Conservation (phyloP, 495 filamentous ascomycete species). For the Neurospora sp. region DNA sequence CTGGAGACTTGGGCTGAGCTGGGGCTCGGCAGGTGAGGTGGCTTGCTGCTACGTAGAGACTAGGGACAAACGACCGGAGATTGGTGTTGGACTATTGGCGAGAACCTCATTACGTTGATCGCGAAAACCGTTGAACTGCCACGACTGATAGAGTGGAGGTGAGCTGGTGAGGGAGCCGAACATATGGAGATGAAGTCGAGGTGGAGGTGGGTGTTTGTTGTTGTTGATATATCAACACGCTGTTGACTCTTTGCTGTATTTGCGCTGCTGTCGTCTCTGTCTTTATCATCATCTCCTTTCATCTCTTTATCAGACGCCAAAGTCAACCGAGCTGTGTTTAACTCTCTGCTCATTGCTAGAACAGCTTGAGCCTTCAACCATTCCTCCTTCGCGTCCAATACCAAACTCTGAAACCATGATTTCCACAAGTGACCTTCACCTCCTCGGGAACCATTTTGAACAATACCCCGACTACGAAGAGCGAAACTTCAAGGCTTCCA, state of each 20-base stretch:
- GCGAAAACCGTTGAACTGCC: not conserved
- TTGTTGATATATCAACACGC: not conserved
- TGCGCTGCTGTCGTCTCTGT: not conserved
- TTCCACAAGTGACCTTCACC: not conserved
- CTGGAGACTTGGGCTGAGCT: not conserved
- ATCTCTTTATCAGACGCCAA: too few species aligned
- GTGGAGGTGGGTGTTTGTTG: not conserved
- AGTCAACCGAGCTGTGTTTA: too few species aligned
- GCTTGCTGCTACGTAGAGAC: not conserved
- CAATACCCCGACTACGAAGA: not conserved
- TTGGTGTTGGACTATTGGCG: not conserved
- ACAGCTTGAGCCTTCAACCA: not conserved
- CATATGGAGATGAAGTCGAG: not conserved
- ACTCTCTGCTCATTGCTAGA: too few species aligned
- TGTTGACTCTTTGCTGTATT: not conserved
- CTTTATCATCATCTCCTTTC: too few species aligned
- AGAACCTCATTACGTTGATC: not conserved
- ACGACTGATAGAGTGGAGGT: not conserved
- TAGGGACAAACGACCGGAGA: not conserved
- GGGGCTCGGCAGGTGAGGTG: not conserved
- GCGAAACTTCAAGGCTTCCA: not conserved
- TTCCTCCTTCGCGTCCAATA: not conserved
- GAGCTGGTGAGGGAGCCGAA: not conserved
- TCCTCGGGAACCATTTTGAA: not conserved
- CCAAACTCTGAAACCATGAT: not conserved